Base-by-base conservation (phyloP, 2,329 filamentous ascomycete genomes). In the Beauveria sp. region DNA sequence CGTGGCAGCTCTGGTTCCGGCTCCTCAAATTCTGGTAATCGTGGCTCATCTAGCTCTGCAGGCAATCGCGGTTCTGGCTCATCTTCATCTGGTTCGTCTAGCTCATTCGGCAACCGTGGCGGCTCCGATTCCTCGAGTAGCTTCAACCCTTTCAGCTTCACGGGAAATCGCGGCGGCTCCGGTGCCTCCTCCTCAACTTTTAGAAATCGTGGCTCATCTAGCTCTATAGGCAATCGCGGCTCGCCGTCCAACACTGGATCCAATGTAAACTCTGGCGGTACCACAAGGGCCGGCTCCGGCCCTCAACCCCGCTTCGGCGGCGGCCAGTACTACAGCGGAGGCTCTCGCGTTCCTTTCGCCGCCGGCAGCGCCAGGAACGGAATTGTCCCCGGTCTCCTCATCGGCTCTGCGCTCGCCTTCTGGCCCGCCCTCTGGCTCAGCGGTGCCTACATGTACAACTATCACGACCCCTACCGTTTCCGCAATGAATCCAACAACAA, bases 381-480 rank as follows among this genome's bases (percentile, higher is more conserved):
- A 3, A 79, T 81, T 3, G 78, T 84, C 18, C 72, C 85, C 53
- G 71, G 85, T 24, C 73, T 88, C 3, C 69, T 80, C 3, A 79
- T 77, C 3, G 71, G 74, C 12, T 73, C 77, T 24, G 73, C 76
- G 1, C 68, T 88, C 10, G 76, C 77, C 24, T 81, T 88, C 72
- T 87, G 87, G 79, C 83, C 86, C 1, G 86, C 85, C 3, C 63
- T 84, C 43, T 91, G 87, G 85, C 75, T 86, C 9, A 83, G 83
- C 67, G 81, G 82, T 64, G 82, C 83, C 1, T 88, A 88, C 70
- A 75, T 82, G 52, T 90, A 86, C 70, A 70, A 68, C 46, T 60
- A 56, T 24, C 43, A 60, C 58, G 16, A 82, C 84, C 70, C 79
- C 78, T n/a, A 78, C 75, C 5, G 70, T 64, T 84, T 76, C 72